Base-by-base conservation (phyloP, 2,329 filamentous ascomycete genomes). In the Sclerotinia sclerotiorum region DNA sequence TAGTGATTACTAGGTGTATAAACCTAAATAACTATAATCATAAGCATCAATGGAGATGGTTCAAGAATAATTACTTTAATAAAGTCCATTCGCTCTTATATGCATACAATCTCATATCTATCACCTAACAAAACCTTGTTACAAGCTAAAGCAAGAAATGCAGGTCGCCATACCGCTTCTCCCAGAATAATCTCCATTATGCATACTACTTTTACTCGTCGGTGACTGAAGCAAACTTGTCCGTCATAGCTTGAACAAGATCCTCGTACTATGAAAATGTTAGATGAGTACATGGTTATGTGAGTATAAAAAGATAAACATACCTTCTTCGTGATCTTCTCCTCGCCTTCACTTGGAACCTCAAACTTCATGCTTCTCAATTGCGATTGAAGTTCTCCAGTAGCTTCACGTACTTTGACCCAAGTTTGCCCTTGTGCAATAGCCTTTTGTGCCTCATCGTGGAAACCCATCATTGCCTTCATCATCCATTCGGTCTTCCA, bases 401-500 rank as follows among this genome's bases (percentile, higher is more conserved):
- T 99, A 46, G 91, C 88, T 76, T 99, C 95, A 74, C 94, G 89
- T 67, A 99, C 90, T 87, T 97, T 97, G 78, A 84, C 83, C 95
- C 95, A 99, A 81, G 84, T 90, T 81, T 94, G 91, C 70, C 95
- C 95, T 80, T 97, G 93, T 7, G 91, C 86, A 78, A 99, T 87
- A 8, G 93, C 93, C 87, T 97, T 98, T 80, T 98, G 94, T 32
- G 93, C 90, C 84, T 99, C 95, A 77, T 99, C 96, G 79, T 97
- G 93, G 87, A 94, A 99, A 69, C 90, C 92, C 85, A 99, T 92
- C 89, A 99, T 98, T 72, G 93, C 90, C 87, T 97, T 97, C 95
- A 99, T 99, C 95, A 99, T 98, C 90, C 95, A 99, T 80, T 97
- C 91, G 0, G 95, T 99, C 90, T 99, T 99, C 95, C 95, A 99